phyloP scores from a whole-genome alignment of 495 filamentous ascomycete species.

The Annulohypoxylon nitens region DNA sequence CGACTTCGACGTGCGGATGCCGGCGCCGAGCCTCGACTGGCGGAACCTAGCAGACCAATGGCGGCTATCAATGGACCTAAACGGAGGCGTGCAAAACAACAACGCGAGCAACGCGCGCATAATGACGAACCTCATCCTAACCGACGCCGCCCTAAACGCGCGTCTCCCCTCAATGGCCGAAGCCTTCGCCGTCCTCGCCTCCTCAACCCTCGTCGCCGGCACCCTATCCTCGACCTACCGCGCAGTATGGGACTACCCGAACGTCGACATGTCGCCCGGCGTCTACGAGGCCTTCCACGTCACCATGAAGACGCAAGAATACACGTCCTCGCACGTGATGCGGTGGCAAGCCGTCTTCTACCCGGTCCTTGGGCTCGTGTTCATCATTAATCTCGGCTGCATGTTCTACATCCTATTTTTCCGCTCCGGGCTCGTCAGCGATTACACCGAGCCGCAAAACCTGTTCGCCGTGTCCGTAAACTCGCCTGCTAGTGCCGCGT shows the following conservation, averaged over 20 bases:
- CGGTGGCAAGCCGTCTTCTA: constrained; percentile 74
- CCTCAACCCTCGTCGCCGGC: constrained; percentile 71
- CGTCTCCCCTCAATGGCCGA: constrained; percentile 73
- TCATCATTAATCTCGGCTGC: constrained; percentile 72
- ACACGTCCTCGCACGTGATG: constrained; percentile 69
- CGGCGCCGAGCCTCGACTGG: constrained; percentile 64
- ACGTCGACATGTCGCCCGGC: constrained; percentile 47
- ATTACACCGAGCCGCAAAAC: constrained; percentile 82
- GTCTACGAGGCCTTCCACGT: constrained; percentile 69
- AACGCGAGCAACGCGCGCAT: constrained; percentile 73
- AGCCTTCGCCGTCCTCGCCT: constrained; percentile 74
- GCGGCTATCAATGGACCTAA: constrained; percentile 69
- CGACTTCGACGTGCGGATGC: constrained; percentile 48
- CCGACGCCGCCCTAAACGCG: constrained; percentile 43
- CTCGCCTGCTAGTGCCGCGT: constrained; percentile 66
- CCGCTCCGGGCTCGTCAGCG: constrained; percentile 68
- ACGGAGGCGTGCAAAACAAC: constrained; percentile 69
- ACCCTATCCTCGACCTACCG: constrained; percentile 66
- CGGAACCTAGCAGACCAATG: constrained; percentile 69
- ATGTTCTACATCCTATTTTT: constrained; percentile 66
- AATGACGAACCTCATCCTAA: constrained; percentile 66
- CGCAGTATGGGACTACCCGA: constrained; percentile 66
- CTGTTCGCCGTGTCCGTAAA: constrained; percentile 78
- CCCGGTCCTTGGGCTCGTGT: constrained; percentile 70
- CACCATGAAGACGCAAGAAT: constrained; percentile 68